Conservation (phyloP, 2,329 filamentous ascomycete species). For the Botrytis elliptica region DNA sequence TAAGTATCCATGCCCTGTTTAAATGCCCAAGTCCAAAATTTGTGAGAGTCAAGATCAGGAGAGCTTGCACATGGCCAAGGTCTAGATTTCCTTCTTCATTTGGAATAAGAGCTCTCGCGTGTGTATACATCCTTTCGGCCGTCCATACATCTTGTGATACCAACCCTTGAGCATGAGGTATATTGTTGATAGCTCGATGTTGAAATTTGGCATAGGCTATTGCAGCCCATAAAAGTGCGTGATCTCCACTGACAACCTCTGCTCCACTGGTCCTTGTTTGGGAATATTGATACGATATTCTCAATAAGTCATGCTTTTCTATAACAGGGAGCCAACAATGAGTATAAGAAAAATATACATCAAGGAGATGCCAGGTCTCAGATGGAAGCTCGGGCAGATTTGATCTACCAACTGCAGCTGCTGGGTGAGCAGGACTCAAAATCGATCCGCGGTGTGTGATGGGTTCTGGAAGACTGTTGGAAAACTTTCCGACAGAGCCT, state of each 20-base stretch:
- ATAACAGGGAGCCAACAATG: conserved; percentile 75
- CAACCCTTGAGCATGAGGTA: conserved; percentile 30
- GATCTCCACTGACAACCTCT: conserved; percentile 38
- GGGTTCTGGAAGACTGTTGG: neutral
- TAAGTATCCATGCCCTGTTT: conserved; percentile 60
- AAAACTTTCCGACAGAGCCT: neutral
- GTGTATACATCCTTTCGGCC: conserved; percentile 48
- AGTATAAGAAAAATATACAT: conserved; percentile 73
- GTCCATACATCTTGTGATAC: conserved; percentile 31
- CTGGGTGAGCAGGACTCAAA: conserved; percentile 25
- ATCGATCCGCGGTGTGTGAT: conserved; percentile 28
- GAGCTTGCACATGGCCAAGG: conserved; percentile 53
- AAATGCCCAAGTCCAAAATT: conserved; percentile 60
- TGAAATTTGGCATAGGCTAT: conserved; percentile 59
- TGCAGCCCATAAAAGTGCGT: conserved; percentile 60
- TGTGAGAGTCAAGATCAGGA: conserved; percentile 60
- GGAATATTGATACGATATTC: conserved; percentile 37
- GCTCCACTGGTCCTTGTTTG: conserved; percentile 26
- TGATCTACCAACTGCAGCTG: conserved; percentile 16
- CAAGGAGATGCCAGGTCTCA: conserved; percentile 51
- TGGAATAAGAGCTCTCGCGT: conserved; percentile 51
- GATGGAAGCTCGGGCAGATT: conserved; percentile 35
- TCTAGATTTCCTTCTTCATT: conserved; percentile 49
- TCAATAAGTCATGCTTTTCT: conserved; percentile 54
- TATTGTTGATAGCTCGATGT: conserved; percentile 36